phyloP scores from a whole-genome alignment of 2,329 filamentous ascomycete species.

The Colletotrichum ledebouriae region DNA sequence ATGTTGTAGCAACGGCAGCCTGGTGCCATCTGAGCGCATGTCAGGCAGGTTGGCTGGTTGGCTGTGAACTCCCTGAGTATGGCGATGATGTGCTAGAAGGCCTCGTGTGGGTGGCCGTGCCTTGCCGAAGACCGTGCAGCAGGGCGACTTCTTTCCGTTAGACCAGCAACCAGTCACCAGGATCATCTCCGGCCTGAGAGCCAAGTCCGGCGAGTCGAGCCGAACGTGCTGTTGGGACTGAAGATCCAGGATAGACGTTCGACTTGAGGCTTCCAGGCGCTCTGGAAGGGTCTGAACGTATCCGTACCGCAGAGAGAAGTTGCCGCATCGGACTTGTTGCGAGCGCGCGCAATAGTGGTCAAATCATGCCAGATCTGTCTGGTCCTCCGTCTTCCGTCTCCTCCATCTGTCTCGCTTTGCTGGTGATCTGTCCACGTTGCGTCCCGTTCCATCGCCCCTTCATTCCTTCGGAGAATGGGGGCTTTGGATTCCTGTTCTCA shows the following conservation, averaged over 20 bases:
- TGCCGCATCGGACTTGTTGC: slow-evolving; percentile 4
- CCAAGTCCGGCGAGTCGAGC: slow-evolving; percentile 9
- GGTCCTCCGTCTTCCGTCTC: slow-evolving; percentile 25
- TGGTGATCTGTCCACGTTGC: slow-evolving; percentile 12
- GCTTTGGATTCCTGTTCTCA: neutral
- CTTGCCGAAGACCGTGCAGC: slow-evolving; percentile 27
- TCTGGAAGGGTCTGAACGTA: slow-evolving; percentile 26
- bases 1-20: slow-evolving; percentile 3
- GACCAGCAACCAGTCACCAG: slow-evolving; percentile 23
- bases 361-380: slow-evolving; percentile 34
- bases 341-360: slow-evolving; percentile 18
- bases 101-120: slow-evolving; percentile 18
- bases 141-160: slow-evolving; percentile 24
- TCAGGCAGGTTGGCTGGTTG: slow-evolving; percentile 6
- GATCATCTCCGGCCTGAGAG: no score
- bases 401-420: slow-evolving; percentile 20
- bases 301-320: neutral
- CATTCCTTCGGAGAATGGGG: slow-evolving; percentile 1
- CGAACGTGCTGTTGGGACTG: slow-evolving; percentile 4
- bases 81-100: slow-evolving; percentile 23
- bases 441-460: slow-evolving; percentile 14
- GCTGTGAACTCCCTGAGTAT: slow-evolving; percentile 2
- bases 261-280: slow-evolving; percentile 9
- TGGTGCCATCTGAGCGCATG: neutral
- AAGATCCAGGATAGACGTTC: no score